Evolutionary conservation across 345 rosid genomes (phyloP), one percentile per base, ranked within the genome.

Genomic region (Turnera subulata): DNA sequence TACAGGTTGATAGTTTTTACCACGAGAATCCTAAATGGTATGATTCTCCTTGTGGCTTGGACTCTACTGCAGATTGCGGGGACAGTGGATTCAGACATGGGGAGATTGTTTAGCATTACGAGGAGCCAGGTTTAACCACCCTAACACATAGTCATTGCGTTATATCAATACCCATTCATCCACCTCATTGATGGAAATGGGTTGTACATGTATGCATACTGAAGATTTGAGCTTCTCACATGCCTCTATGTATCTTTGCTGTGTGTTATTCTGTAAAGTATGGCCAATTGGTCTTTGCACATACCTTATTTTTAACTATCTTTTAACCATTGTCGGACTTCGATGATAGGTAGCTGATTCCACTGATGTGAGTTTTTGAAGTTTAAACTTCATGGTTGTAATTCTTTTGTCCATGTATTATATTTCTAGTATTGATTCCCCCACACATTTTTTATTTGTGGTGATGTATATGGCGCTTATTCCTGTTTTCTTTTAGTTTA

Each of bases 1-100:
- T 93, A 74, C 99, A 88, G 66, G 99, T 89, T 16, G 96, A 93
- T 69, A 84, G 97, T 82, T 93, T 93, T 79, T 93, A 89, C 72
- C 99, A 83, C 56, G 99, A 93, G 37, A 87, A 84, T 74, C 62
- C 89, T 21, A 93, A 93, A 57, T 93, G 97, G 97, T 89, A 82
- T 62, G 99, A 93, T 71, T 87, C 95, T 75, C 99, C 99, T 68
- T 87, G 97, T 64, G 96, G 82, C 46, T 74, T 92, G 75, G 98
- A 89, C 77, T 69, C 91, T 42, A 69, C 82, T 73, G 76, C 88
- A 16, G 96, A 92, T 63, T 84, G 90, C 53, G 96, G 83, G 68
- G 96, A 89, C 66, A 76, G 71, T 78, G 96, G 81, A 71, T 89
- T 85, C 80, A 74, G 87, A 74, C 90, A 83, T 35, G 90, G 84